A percentile compares a stretch with the other conserved stretches of the same genome.
Conservation (phyloP, 2,329 filamentous ascomycete species). For the Neofusicoccum kwambonambiense region DNA sequence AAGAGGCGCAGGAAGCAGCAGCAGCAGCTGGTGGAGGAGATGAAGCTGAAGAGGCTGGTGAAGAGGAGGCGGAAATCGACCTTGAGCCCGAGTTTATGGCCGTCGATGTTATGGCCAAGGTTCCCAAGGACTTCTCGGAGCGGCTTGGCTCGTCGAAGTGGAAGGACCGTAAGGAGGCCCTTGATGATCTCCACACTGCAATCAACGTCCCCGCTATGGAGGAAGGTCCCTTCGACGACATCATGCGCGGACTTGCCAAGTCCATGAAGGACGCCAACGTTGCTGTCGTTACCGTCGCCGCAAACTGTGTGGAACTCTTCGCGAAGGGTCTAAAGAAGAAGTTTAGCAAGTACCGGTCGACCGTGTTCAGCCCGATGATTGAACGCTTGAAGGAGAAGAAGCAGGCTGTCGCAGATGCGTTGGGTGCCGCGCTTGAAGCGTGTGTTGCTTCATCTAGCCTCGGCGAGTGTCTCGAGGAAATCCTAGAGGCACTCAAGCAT, state of each 20-base stretch:
- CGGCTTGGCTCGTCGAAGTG: constrained; percentile 88
- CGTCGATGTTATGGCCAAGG: constrained; percentile 78
- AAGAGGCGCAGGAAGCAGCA: constrained; percentile 75
- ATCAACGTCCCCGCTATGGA: constrained; percentile 89
- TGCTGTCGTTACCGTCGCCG: constrained; percentile 87
- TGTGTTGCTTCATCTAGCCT: constrained; percentile 67
- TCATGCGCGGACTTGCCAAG: constrained; percentile 82
- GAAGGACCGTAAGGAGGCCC: constrained; percentile 95
- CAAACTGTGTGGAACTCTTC: constrained; percentile 85
- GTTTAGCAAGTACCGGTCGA: constrained; percentile 77
- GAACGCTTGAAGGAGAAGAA: constrained; percentile 99
- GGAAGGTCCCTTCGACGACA: constrained; percentile 82
- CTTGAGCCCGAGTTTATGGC: constrained; percentile 66
- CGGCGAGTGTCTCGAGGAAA: constrained; percentile 88
- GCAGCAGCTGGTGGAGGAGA: constrained; percentile 59
- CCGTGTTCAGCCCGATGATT: constrained; percentile 84
- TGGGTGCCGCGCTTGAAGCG: constrained; percentile 79
- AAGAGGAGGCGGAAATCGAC: constrained; percentile 71
- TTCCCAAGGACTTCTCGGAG: constrained; percentile 80
- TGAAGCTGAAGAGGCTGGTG: constrained; percentile 54
- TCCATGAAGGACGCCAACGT: constrained; percentile 99
- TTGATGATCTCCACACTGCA: constrained; percentile 74
- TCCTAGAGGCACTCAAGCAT: constrained; percentile 77
- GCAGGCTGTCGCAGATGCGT: constrained; percentile 78
- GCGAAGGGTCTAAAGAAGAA: constrained; percentile 78